Evolutionary conservation across 1,284 basidiomycete genomes (phyloP).

Genomic region (Vanrija humicola): DNA sequence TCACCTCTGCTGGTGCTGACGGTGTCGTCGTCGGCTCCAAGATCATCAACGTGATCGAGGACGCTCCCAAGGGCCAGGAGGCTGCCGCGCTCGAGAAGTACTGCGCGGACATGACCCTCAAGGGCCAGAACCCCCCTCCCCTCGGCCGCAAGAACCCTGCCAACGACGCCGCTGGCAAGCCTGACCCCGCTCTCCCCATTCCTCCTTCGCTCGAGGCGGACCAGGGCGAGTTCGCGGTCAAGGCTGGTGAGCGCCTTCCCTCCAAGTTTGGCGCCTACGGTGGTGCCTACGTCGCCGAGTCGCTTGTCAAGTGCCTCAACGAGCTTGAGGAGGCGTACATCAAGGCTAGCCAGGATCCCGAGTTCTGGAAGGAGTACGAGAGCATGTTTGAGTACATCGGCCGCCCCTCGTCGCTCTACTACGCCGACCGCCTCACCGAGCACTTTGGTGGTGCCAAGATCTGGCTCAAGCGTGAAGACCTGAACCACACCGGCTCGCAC

Average conservation of each 20-base stretch:
- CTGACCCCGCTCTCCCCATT: constrained; percentile 42
- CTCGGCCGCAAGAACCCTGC: constrained; percentile 26
- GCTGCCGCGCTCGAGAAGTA: constrained; percentile 66
- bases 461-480: constrained; percentile 74
- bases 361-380: constrained; percentile 90
- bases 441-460: constrained; percentile 83
- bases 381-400: constrained; percentile 87
- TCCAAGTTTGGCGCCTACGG: constrained; percentile 91
- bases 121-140: constrained; percentile 53
- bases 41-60: constrained; percentile 74
- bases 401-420: constrained; percentile 66
- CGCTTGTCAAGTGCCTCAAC: constrained; percentile 80
- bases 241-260: constrained; percentile 57
- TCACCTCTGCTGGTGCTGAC: constrained; percentile 81
- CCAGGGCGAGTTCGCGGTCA: constrained; percentile 35
- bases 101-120: constrained; percentile 66
- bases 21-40: constrained; percentile 92
- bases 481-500: constrained; percentile 93
- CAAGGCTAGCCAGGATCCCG: constrained; percentile 77
- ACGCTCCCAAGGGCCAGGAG: constrained; percentile 55
- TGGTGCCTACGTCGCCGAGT: constrained; percentile 95
- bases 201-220: constrained; percentile 29
- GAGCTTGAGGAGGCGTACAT: constrained; percentile 92
- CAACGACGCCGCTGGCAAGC: constrained; percentile 21
- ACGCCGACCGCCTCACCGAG: constrained; percentile 69